A percentile compares a stretch with the other conserved stretches of the same genome.
These are phyloP conservation scores for Capniomyces stellatus DNA, from an alignment of 371 early-diverging fungal species.

Conservation along the genomic window DNA sequence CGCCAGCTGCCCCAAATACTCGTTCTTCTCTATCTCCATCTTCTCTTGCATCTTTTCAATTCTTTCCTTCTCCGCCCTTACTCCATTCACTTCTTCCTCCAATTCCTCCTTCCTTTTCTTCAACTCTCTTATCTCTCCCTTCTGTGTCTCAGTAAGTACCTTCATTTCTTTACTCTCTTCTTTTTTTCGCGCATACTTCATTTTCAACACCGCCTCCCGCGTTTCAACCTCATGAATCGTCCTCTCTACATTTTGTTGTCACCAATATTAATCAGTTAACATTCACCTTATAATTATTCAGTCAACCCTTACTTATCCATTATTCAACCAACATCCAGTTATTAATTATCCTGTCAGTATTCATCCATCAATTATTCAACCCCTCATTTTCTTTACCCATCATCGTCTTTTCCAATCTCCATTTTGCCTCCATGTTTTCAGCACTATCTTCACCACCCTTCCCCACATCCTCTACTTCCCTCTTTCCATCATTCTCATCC, in stretches of 20 bases:
- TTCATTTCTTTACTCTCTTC: not conserved
- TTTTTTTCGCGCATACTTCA: not conserved
- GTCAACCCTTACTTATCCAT: too few relatives aligned
- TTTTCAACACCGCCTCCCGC: not conserved
- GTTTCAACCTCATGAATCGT: conserved; percentile 2
- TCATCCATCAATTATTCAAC: not conserved
- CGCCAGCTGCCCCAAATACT: conserved; percentile 12
- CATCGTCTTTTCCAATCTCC: conserved; percentile 5
- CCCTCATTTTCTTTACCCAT: conserved; percentile 2
- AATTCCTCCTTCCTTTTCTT: not conserved
- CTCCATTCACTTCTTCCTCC: conserved; percentile 19
- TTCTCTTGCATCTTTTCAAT: conserved; percentile 7
- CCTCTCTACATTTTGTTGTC: not conserved
- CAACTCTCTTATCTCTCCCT: not conserved
- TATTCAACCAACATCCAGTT: too few relatives aligned
- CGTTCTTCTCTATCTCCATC: conserved; percentile 17
- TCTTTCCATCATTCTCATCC: not conserved
- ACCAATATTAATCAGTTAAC: too few relatives aligned
- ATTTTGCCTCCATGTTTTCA: conserved; percentile 3
- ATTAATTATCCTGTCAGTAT: not conserved
- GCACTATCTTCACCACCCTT: not conserved
- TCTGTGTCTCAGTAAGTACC: not conserved
- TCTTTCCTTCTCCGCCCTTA: conserved; percentile 14
- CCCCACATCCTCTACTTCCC: not conserved
- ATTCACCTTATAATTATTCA: too few relatives aligned